Evolutionary conservation across 441 rosid species (phyloP), one percentile per base, ranked within the genome.

Genomic region (Cnidoscolus chayamansa): DNA sequence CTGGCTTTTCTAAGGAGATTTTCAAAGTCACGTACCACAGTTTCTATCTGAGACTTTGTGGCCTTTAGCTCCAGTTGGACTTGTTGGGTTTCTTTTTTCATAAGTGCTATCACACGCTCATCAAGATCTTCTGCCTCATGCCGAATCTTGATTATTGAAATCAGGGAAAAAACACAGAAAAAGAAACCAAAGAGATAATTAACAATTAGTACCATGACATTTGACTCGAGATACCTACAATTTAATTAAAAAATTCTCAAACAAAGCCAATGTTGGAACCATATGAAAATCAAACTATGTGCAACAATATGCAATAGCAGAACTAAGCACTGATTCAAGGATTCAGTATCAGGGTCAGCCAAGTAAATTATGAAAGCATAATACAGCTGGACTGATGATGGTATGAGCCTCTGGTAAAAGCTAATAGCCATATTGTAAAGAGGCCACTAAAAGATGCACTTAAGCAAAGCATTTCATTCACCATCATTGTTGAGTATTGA

Each of bases 101-200:
- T 76, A 74, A 92, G 89, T 76, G 81, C 86, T 73, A 49, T 78
- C 84, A 76, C 86, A 7, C 85, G 93, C 71, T 72, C 77, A 65
- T 84, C 92, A 43, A 94, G 88, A 81, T 89, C 94, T 73, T 82
- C 76, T 32, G 94, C 88, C 83, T 88, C 98, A 63, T 73, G 72
- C 60, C 81, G 81, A 82, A 94, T 85, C 99, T 94, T 80, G 81
- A 84, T 58, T 40, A 73, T 47, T 31, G 65, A 53, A 74, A 49
- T 58, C 50, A 63, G 19, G 49, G 63, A 20, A 12, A 54, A 55
- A 63, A 75, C 20, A 25, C 13, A 48, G 57, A 57, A 19, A 55
- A 37, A 48, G 71, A 16, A 77, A 69, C 37, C 58, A 31, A 19
- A 35, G 54, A 19, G 47, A 43, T 17, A 64, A 51, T 59, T 25